A percentile compares a stretch with the other conserved stretches of the same genome.
These are phyloP conservation scores for Fusarium gaditjirri DNA, from an alignment of 2,329 filamentous ascomycete genomes.

Conservation along the genomic window DNA sequence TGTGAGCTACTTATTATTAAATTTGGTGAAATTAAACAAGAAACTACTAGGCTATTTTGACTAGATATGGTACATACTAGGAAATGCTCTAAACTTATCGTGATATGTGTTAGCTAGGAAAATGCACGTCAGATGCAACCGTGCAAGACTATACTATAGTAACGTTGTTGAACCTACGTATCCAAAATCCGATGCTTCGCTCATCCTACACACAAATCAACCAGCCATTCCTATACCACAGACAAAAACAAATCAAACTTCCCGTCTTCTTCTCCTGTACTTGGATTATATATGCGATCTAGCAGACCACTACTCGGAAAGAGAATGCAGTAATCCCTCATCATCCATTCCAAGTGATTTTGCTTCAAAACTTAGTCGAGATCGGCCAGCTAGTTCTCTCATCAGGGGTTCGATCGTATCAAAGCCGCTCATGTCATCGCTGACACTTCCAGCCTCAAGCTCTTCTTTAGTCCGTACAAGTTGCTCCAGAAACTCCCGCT, in stretches of 20 bases:
- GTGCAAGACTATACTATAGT: constrained; percentile 33
- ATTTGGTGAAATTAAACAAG: background rate
- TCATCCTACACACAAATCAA: constrained; percentile 3
- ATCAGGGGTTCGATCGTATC: constrained; percentile 58
- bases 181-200: constrained; percentile 31
- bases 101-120: constrained; percentile 37
- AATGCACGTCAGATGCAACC: constrained; percentile 18
- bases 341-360: constrained; percentile 42
- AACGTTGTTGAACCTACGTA: background rate
- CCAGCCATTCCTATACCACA: background rate
- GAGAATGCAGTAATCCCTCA: constrained; percentile 28
- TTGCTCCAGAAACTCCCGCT: constrained; percentile 46
- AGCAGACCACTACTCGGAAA: constrained; percentile 12
- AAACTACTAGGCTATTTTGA: background rate
- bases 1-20: background rate
- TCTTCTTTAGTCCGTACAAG: constrained; percentile 43
- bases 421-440: constrained; percentile 50
- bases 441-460: constrained; percentile 40
- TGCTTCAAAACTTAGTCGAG: constrained; percentile 43
- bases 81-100: constrained; percentile 29
- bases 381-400: constrained; percentile 53
- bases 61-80: background rate
- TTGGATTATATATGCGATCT: background rate
- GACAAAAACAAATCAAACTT: background rate
- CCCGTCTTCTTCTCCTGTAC: background rate